Percentiles rank a stretch among this genome's conserved stretches.
Evolutionary conservation across 306 rosid genomes (phyloP).

Genomic region (Castanopsis chinensis): DNA sequence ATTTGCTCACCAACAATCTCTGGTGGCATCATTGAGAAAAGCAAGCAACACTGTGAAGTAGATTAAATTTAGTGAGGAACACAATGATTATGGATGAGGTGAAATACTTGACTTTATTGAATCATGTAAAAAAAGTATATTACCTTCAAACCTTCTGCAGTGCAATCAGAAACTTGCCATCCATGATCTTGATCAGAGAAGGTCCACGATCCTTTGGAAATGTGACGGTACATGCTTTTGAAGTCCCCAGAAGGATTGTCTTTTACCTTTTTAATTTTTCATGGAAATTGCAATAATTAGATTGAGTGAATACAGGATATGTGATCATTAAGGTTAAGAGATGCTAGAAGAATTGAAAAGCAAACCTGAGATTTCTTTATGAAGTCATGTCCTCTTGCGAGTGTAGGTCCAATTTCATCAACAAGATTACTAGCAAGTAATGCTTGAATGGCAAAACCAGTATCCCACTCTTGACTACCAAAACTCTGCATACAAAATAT

Average conservation of each 20-base stretch:
- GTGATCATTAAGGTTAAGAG: too few species aligned
- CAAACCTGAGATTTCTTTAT: constrained; percentile 29
- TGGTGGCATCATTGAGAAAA: constrained; percentile 52
- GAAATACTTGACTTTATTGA: not conserved
- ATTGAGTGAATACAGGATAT: not conserved
- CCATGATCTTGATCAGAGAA: constrained; percentile 45
- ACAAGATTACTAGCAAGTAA: constrained; percentile 22
- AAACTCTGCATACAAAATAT: constrained; percentile 16
- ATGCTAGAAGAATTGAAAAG: too few species aligned
- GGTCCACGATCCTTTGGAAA: constrained; percentile 41
- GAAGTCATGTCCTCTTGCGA: constrained; percentile 28
- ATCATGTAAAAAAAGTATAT: not conserved
- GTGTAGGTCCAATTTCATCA: constrained; percentile 8
- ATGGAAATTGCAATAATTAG: too few species aligned
- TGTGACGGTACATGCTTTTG: constrained; percentile 27
- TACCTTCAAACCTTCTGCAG: constrained; percentile 40
- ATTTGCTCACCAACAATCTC: constrained; percentile 69
- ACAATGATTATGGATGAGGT: not conserved
- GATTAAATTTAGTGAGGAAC: not conserved
- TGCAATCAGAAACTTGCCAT: constrained; percentile 42
- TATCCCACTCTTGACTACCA: constrained; percentile 46
- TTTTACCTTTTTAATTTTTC: constrained; percentile 11
- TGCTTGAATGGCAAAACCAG: constrained; percentile 35
- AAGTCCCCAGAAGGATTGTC: constrained; percentile 28
- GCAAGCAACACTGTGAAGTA: constrained; percentile 61